These are phyloP conservation scores for Wickerhamomyces sydowiorum DNA, from an alignment of 805 yeast genomes.

Conservation along the genomic window DNA sequence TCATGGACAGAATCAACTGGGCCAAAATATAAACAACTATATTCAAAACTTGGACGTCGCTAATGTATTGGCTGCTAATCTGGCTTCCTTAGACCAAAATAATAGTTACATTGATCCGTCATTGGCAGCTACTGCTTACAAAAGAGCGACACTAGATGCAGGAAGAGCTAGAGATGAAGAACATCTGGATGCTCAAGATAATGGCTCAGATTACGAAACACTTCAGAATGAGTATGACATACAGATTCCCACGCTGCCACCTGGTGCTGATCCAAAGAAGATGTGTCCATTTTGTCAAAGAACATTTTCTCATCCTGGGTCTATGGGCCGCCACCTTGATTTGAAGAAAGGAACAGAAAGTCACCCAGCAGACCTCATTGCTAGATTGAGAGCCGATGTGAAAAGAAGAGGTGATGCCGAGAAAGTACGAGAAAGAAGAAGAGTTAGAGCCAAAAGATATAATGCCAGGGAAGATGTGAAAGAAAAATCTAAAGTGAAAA, in stretches of 20 bases:
- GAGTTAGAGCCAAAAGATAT: constrained; percentile 35
- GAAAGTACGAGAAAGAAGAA: constrained; percentile 34
- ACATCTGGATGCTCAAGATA: neutral
- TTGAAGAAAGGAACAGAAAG: constrained; percentile 43
- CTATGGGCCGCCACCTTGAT: constrained; percentile 56
- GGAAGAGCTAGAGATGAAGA: neutral
- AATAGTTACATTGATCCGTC: constrained; percentile 4
- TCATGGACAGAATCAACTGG: neutral
- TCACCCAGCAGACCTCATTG: constrained; percentile 48
- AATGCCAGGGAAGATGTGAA: constrained; percentile 43
- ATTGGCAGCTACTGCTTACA: neutral
- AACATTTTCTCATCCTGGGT: constrained; percentile 51
- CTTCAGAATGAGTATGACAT: constrained; percentile 1
- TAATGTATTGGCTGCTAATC: neutral
- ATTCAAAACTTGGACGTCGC: constrained; percentile 1
- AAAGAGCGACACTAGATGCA: neutral
- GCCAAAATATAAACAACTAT: neutral
- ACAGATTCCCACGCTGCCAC: constrained; percentile 21
- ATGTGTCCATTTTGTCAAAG: constrained; percentile 47
- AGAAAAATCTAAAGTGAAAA: constrained; percentile 37
- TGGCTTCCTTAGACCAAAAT: neutral
- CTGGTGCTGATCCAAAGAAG: constrained; percentile 26
- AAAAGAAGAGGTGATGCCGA: constrained; percentile 45
- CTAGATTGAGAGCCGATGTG: constrained; percentile 39
- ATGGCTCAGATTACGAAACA: neutral